Conservation (phyloP, 2,329 filamentous ascomycete genomes). For the Fusarium pseudograminearum region DNA sequence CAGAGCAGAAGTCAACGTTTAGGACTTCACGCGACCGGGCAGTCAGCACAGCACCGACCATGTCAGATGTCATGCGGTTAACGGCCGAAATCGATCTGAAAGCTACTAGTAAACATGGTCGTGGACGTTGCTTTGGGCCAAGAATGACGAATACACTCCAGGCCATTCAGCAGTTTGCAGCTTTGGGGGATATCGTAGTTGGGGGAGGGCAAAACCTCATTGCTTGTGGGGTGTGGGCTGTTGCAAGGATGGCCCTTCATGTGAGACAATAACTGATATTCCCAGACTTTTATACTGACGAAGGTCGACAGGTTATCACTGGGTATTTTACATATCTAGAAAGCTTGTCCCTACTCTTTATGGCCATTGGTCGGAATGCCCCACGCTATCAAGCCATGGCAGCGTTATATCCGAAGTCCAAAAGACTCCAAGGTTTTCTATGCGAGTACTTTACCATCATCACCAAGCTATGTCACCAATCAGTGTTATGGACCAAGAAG, state of each 20-base stretch:
- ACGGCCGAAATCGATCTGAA: slow-evolving; percentile 54
- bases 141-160: slow-evolving; percentile 57
- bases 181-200: slow-evolving; percentile 53
- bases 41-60: slow-evolving; percentile 43
- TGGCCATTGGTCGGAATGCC: slow-evolving; percentile 55
- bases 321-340: slow-evolving; percentile 50
- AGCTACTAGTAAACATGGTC: slow-evolving; percentile 20
- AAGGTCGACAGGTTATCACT: fast-evolving
- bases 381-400: slow-evolving; percentile 56
- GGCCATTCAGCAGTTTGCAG: slow-evolving; percentile 57
- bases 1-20: slow-evolving; percentile 52
- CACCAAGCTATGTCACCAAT: slow-evolving; percentile 54
- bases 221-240: slow-evolving; percentile 59
- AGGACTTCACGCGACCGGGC: slow-evolving; percentile 35
- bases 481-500: slow-evolving; percentile 52
- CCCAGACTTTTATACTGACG: fast-evolving
- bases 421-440: slow-evolving; percentile 51
- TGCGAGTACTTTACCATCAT: slow-evolving; percentile 58
- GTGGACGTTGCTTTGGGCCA: slow-evolving; percentile 54
- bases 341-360: slow-evolving; percentile 55
- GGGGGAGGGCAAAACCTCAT: slow-evolving; percentile 60
- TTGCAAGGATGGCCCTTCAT: slow-evolving; percentile 53
- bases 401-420: slow-evolving; percentile 55
- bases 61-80: slow-evolving; percentile 55
- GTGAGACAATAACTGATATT: fast-evolving